Evolutionary conservation across 2,329 filamentous ascomycete genomes (phyloP), one percentile per base, ranked within the genome.

Genomic region (Hypoxylon sp.): DNA sequence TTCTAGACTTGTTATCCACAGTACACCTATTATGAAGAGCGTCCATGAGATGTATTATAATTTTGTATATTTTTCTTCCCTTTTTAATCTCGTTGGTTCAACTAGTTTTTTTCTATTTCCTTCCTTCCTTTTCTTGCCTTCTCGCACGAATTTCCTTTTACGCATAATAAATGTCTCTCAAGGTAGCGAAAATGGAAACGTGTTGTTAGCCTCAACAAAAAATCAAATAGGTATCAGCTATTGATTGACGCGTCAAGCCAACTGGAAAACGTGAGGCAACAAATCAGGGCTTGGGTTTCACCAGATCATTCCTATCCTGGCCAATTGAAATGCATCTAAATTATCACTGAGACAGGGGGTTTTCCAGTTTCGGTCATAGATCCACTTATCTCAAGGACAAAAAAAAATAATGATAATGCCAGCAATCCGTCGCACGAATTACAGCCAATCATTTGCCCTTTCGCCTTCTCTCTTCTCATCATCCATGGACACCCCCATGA

Each of bases 181-280:
- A 52, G 55, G 34, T 53, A 62, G 36, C 48, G 49, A 58, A 56
- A 60, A 58, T 60, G 60, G 56, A 59, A 67, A 38, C 49, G 65
- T 59, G 28, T 48, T 58, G 63, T 43, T 60, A 65, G 64, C 59
- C 68, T 70, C 65, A 70, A 67, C 64, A 70, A 68, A 68, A 69
- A 66, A 52, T 49, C 17, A 56, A 17, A 28, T 46, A 52, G 38
- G 61, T 59, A 65, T 58, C 52, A 65, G 66, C 55, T 63, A 69
- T 65, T 61, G 63, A 69, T 69, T 69, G 61, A 63, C 62, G 55
- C 30, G 60, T 65, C 46, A 56, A 55, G 62, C 57, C 64, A 69
- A 69, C 58, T 62, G 63, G 53, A 65, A 61, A 71, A 71, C 55
- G 41, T 71, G 70, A 72, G 70, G 70, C 70, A 67, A 53, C 70